Base-by-base conservation (phyloP, 371 early-diverging fungal genomes). In the Rhizopus stolonifer region DNA sequence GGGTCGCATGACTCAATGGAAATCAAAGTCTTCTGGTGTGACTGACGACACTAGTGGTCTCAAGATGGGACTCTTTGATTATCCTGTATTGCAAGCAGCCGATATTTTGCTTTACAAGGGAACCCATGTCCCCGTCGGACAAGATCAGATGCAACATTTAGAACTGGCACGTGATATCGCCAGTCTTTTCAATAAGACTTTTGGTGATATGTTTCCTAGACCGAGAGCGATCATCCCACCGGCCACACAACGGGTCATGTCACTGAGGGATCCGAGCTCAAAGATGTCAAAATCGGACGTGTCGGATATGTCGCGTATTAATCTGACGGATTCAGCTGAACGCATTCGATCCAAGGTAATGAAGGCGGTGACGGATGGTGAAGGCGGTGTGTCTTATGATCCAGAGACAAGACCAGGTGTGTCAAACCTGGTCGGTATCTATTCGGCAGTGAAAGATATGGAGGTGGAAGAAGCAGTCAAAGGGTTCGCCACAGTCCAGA, bases 261-360 rank as follows among this genome's bases (percentile, higher is more conserved):
- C 94, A 0, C 69, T 96, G 24, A 81, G 84, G 8, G 79, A 87
- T 29, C 93, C 95, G 0, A 61, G 60, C 2, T 54, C 62, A 25
- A 96, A 96, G 65, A 97, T 96, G 97, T 93, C 94, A n/a, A 96
- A 97, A 64, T 91, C 92, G 0, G 91, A 92, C 49, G 70, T 81
- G 2, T 74, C 77, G 14, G 86, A 84, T 15, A 57, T 69, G n/a
- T 74, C 91, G 0, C 83, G 93, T 0, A 90, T 96, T 47, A 80
- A 85, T 55, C 53, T 96, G 9, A 67, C 72, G 22, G 97, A 97
- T 61, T 46, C 83, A 0, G 86, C 93, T 1, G 68, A 79, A 9
- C 46, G 58, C 3, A 92, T 96, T 39, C 46, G 67, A 7, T 29
- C 54, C 33, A 94, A 94, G 51, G 86, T 96, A 51, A 75, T 77